Evolutionary conservation across 2,329 filamentous ascomycete species (phyloP), one percentile per base, ranked within the genome.

Genomic region (Esteya vermicola): DNA sequence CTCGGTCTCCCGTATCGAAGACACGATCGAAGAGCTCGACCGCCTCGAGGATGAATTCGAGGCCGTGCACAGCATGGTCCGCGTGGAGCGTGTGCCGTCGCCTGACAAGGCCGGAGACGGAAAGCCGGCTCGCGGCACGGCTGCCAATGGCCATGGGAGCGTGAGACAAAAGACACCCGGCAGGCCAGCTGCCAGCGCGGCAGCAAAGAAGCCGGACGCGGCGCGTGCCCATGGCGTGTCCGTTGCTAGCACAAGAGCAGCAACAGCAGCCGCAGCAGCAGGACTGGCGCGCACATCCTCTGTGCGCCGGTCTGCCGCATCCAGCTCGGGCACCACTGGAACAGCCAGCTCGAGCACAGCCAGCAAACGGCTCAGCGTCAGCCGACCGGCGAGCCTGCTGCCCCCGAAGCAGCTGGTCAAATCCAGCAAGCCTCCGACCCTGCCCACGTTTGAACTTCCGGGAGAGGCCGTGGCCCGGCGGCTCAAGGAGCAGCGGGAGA

Each of bases 21-120:
- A 78, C 51, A 78, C 74, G 2, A 58, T 79, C 9, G 74, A 76
- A 51, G 73, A 72, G 45, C 59, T 79, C 18, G 75, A 79, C 50
- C 61, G 63, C 44, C 60, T 79, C 14, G 73, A 79, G 47, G 75
- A 79, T 25, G 64, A 76, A 37, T 60, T 78, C 9, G 74, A 79
- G 47, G 70, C 64, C 2, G 59, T 75, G 26, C 51, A 60, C 37
- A 56, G 56, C n/a, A 54, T 63, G 10, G 52, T 65, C 0, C 54
- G 51, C 2, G 43, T 62, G 10, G 50, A 54, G 16, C 54, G 51
- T 7, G 51, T 62, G 10, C 45, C 52, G 4, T 57, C 59, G 2
- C 47, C 54, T 4, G 50, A 52, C 23, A 58, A 57, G 42, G 50
- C 57, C 21, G 46, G 50, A 5, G 40, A 12, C 7, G 36, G 31